Evolutionary conservation across 352 stramenopile species (phyloP), one percentile per base, ranked within the genome.

Genomic region (Achlya hypogyna): DNA sequence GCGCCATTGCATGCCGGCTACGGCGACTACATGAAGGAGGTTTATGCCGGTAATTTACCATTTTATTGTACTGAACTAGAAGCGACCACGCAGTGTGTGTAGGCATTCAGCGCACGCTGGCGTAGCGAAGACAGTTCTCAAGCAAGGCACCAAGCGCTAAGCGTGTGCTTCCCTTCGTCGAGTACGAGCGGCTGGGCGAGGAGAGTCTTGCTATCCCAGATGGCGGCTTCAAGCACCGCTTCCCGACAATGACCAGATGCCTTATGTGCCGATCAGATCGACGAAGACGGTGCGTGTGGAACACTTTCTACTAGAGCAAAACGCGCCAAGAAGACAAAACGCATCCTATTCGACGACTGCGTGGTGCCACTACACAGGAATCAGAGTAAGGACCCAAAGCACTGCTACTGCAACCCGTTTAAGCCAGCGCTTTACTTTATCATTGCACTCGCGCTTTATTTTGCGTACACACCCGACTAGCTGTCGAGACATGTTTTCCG

Each of bases 261-360:
- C 31, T 62, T 12, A 45, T 62, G 23, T 62, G 53, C 53, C 29
- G 31, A n/a, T 62, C 53, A 62, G 16, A 14, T 62, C 53, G 16
- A 62, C 53, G 20, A 5, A 29, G 34, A 43, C 29, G 31, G 28
- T 62, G 16, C 53, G 20, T 22, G 29, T 45, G 53, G 45, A 18
- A 2, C 20, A 47, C 34, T 8, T 62, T 62, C 14, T 49, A 47
- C 34, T 29, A 49, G 34, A 42, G 22, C 27, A 62, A 62, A n/a
- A 62, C 53, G 10, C 22, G 34, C 53, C 53, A 62, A 22, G 10
- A 22, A 25, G 53, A 31, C 10, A 47, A 29, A 62, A 62, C 1
- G 34, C 27, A 42, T 42, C 6, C 6, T 42, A 42, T 42, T 42
- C 34, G 34, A 42, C 14, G 6, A 14, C 34, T 14, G 34, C 34